Evolutionary conservation across 2,329 filamentous ascomycete genomes (phyloP), one percentile per base, ranked within the genome.

Genomic region (Escovopsis weberi): DNA sequence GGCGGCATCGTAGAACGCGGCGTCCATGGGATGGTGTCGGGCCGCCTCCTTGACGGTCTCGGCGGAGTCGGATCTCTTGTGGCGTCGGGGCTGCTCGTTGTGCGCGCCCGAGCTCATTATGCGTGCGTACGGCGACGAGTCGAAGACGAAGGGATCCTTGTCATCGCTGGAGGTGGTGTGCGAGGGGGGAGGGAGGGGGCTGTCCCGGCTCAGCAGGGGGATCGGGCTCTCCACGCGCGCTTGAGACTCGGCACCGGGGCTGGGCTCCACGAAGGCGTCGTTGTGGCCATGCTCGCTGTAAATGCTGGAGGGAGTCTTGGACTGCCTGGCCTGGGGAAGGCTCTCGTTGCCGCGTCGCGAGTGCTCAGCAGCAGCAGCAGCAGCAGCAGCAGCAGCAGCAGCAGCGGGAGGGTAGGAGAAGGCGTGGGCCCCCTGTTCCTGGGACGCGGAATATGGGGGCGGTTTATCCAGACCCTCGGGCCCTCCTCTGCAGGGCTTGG

Each of bases 81-180:
- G 19, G 44, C 46, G 30, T 47, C 53, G 34, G 49, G 42, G 8
- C 55, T 40, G 30, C 51, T 52, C 4, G 45, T 53, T 19, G 57
- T 46, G 18, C 52, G 55, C 58, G 10, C 70, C 64, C 61, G 56
- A 43, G 58, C 60, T 1, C 58, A 54, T 4, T 60, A 53, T 7
- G 59, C 54, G 8, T 68, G 49, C 34, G 65, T 64, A 9, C 55
- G 45, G 12, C 55, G 58, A 46, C 67, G 67, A 2, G 48, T 71
- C 68, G 45, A 69, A 72, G 39, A 59, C 58, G 53, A 72, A 72
- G 0, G 64, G 67, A 35, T 71, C 66, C 1, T 56, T 60, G 26
- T 58, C 60, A 3, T 54, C 53, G 23, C 59, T 59, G 46, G 54
- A 58, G 2, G 61, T 62, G 43, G 61, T 35, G 45, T 54, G 50